Evolutionary conservation across 331 rosid species (phyloP).

Genomic region (Quercus tomentella): DNA sequence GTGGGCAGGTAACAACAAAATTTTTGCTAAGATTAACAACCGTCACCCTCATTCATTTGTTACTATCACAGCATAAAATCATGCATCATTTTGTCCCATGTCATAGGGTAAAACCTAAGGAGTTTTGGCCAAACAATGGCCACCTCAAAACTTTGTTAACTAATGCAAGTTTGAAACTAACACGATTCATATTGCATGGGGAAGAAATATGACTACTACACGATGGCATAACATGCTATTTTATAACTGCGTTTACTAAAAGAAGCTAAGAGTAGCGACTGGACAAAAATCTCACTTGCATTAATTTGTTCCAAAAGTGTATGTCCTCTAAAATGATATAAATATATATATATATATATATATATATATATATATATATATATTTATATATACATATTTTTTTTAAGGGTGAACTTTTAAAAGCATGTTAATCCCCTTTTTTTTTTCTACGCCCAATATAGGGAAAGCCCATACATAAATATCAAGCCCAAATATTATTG

Average conservation of each 20-base stretch:
- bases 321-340: too few species aligned
- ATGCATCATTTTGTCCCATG: background rate
- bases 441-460: too few species aligned
- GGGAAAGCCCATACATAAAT: too few species aligned
- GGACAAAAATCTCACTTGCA: constrained; percentile 10
- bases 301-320: constrained; percentile 19
- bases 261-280: background rate
- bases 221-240: background rate
- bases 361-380: too few species aligned
- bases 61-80: too few species aligned
- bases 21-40: background rate
- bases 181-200: background rate
- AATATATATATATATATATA: too few species aligned
- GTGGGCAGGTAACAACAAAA: background rate
- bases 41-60: too few species aligned
- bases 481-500: too few species aligned
- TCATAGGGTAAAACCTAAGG: background rate
- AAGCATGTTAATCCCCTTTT: too few species aligned
- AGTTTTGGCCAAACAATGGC: too few species aligned
- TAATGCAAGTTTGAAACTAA: background rate
- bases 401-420: too few species aligned
- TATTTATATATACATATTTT: too few species aligned
- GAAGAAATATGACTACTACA: background rate
- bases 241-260: background rate
- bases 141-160: background rate